These are phyloP conservation scores for Diplogelasinospora grovesii DNA, from an alignment of 495 filamentous ascomycete species.

Conservation along the genomic window DNA sequence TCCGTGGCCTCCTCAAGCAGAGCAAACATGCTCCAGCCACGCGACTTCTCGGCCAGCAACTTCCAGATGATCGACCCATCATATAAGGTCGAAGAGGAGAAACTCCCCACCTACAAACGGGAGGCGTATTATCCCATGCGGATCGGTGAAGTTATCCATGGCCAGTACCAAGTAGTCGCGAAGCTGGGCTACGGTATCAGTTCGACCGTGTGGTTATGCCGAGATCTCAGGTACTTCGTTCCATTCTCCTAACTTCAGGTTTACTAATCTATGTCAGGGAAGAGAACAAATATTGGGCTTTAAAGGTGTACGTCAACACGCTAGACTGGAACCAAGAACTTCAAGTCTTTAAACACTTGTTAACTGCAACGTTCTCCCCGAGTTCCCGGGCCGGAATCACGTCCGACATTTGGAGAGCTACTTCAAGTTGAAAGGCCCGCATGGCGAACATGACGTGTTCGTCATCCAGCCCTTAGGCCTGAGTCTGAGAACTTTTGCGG, in stretches of 20 bases:
- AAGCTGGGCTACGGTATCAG: slow-evolving; percentile 42
- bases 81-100: slow-evolving; percentile 38
- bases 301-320: too few relatives aligned
- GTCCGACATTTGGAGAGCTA: not conserved
- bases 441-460: not conserved
- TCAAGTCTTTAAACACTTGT: not conserved
- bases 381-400: not conserved
- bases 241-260: too few relatives aligned
- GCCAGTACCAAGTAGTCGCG: slow-evolving; percentile 33
- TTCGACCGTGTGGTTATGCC: slow-evolving; percentile 45
- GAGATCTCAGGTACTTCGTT: slow-evolving; percentile 22
- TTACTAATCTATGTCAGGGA: too few relatives aligned
- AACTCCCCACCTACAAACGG: slow-evolving; percentile 24
- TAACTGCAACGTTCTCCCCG: not conserved
- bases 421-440: not conserved
- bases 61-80: too few relatives aligned
- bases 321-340: too few relatives aligned
- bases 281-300: too few relatives aligned
- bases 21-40: too few relatives aligned
- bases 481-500: not conserved
- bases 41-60: too few relatives aligned
- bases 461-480: not conserved
- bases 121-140: slow-evolving; percentile 37
- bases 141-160: slow-evolving; percentile 33
- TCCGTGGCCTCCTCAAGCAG: too few relatives aligned